A percentile compares a stretch with the other conserved stretches of the same genome.
These are phyloP conservation scores for Remersonia thermophila DNA, from an alignment of 2,329 filamentous ascomycete genomes.

Conservation along the genomic window DNA sequence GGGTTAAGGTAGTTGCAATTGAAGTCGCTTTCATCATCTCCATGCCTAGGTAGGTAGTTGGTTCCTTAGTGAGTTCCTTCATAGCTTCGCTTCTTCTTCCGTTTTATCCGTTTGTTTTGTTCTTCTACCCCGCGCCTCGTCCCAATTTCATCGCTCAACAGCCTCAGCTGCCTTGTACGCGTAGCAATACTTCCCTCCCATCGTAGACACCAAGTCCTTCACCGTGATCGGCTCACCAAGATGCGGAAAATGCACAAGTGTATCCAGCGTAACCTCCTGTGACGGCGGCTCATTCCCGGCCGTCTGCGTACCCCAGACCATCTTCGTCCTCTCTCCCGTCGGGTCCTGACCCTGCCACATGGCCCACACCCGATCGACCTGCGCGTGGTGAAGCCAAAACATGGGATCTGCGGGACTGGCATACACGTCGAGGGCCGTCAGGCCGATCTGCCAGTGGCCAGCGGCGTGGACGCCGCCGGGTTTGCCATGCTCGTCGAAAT, in stretches of 20 bases:
- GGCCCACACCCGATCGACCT: conserved; percentile 13
- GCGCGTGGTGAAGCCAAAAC: conserved; percentile 14
- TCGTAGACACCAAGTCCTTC: conserved; percentile 17
- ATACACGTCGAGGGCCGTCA: conserved; percentile 7
- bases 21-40: too few species aligned
- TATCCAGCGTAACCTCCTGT: conserved; percentile 10
- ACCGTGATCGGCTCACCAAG: conserved; percentile 12
- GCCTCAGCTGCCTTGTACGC: conserved; percentile 13
- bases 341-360: conserved; percentile 12
- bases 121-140: too few species aligned
- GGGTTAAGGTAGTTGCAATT: too few species aligned
- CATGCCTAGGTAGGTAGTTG: too few species aligned
- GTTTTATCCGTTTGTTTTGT: too few species aligned
- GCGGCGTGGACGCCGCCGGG: conserved; percentile 7
- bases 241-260: conserved; percentile 8
- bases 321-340: neutral
- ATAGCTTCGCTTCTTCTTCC: too few species aligned
- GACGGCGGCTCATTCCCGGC: conserved; percentile 11
- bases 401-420: conserved; percentile 11
- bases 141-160: too few species aligned
- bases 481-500: neutral
- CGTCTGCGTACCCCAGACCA: conserved; percentile 12
- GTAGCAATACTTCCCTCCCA: conserved; percentile 21
- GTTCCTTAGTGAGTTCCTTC: too few species aligned
- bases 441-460: conserved; percentile 12